A percentile compares a stretch with the other conserved stretches of the same genome.
Conservation (phyloP, 75 land plant genomes). For the Selaginella moellendorffii region DNA sequence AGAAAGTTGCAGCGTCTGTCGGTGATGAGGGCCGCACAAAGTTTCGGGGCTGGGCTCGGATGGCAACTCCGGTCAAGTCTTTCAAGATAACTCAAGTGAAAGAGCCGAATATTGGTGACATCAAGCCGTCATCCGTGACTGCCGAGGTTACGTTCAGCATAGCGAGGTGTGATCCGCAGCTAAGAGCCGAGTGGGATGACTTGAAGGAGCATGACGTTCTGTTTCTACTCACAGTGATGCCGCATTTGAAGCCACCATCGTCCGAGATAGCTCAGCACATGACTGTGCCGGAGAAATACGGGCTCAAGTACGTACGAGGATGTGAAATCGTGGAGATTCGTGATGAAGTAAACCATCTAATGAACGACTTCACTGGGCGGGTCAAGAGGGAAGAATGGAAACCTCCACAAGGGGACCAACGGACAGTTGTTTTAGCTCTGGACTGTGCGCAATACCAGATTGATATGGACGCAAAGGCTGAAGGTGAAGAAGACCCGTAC, state of each 20-base stretch:
- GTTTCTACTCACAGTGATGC: slow-evolving; percentile 71
- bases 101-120: slow-evolving; percentile 96
- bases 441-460: slow-evolving; percentile 95
- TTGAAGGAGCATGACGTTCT: slow-evolving; percentile 97
- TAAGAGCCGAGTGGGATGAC: slow-evolving; percentile 95
- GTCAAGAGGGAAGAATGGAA: slow-evolving; percentile 96
- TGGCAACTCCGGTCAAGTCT: slow-evolving; percentile 80
- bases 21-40: slow-evolving; percentile 80
- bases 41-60: slow-evolving; percentile 96
- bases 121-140: slow-evolving; percentile 75
- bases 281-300: slow-evolving; percentile 75
- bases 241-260: slow-evolving; percentile 62
- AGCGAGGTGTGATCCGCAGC: slow-evolving; percentile 46
- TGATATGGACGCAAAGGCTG: slow-evolving; percentile 65
- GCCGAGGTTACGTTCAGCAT: slow-evolving; percentile 63
- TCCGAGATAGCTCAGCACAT: slow-evolving; percentile 52
- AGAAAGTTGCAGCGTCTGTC: slow-evolving; percentile 76
- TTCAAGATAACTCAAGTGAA: slow-evolving; percentile 81
- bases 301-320: slow-evolving; percentile 90
- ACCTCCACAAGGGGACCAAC: slow-evolving; percentile 84
- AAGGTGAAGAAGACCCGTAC: slow-evolving; percentile 69
- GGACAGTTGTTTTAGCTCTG: slow-evolving; percentile 72
- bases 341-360: slow-evolving; percentile 78
- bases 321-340: slow-evolving; percentile 93
- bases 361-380: slow-evolving; percentile 97